A percentile compares a stretch with the other conserved stretches of the same genome.
phyloP scores from a whole-genome alignment of 106 monocot species.

The Allium cepa region DNA sequence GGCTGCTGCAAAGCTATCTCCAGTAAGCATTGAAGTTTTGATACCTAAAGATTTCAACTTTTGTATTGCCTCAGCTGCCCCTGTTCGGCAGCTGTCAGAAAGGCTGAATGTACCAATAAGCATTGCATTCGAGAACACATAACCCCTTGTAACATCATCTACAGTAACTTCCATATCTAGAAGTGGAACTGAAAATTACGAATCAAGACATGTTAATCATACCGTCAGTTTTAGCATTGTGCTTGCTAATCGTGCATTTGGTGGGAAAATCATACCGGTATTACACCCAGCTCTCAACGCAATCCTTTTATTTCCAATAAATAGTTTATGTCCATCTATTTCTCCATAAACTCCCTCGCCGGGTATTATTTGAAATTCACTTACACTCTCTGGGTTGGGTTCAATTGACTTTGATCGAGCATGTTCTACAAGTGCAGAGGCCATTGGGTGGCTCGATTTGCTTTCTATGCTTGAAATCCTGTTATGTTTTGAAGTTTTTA shows the following conservation, averaged over 20 bases:
- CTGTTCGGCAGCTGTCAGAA: slow-evolving; percentile 68
- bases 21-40: slow-evolving; percentile 80
- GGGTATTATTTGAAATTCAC: slow-evolving; percentile 61
- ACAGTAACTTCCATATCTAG: slow-evolving; percentile 27
- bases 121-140: slow-evolving; percentile 34
- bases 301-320: slow-evolving; percentile 81
- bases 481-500: no score
- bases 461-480: slow-evolving; percentile 95
- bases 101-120: slow-evolving; percentile 64
- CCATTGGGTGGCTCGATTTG: slow-evolving; percentile 97
- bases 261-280: slow-evolving; percentile 30
- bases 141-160: slow-evolving; percentile 58
- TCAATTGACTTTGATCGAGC: slow-evolving; percentile 55
- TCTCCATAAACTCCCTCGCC: slow-evolving; percentile 88
- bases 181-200: slow-evolving; percentile 9
- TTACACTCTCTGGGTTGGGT: slow-evolving; percentile 66
- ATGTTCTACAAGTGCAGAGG: slow-evolving; percentile 67
- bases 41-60: slow-evolving; percentile 56
- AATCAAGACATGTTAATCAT: no score
- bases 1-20: slow-evolving; percentile 70
- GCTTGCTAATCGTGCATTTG: no score
- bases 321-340: slow-evolving; percentile 69
- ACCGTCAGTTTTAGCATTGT: no score
- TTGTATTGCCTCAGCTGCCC: slow-evolving; percentile 55
- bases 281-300: slow-evolving; percentile 52